Evolutionary conservation across 2,329 filamentous ascomycete genomes (phyloP).

Genomic region (Xenoacremonium recifei): DNA sequence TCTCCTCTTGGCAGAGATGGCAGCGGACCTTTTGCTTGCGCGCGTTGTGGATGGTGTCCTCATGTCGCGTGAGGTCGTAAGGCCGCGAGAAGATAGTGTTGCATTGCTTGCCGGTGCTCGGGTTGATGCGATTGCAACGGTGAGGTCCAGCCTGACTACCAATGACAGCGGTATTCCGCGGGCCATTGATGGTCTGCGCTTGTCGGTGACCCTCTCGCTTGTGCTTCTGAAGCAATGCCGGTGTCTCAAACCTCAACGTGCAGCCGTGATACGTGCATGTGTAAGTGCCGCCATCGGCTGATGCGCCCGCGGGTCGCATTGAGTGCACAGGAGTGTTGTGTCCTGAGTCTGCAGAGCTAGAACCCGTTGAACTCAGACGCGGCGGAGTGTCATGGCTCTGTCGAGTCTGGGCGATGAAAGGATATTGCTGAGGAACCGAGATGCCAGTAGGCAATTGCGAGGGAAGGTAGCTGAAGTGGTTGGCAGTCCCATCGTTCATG

Average conservation of each 20-base stretch:
- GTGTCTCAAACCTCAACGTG: constrained; percentile 82
- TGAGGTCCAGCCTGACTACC: constrained; percentile 93
- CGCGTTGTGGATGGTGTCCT: constrained; percentile 95
- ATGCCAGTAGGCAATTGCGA: constrained; percentile 38
- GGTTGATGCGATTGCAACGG: constrained; percentile 89
- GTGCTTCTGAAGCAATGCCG: constrained; percentile 85
- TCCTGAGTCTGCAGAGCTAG: constrained; percentile 33
- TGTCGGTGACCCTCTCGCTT: constrained; percentile 91
- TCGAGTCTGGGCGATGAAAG: constrained; percentile 42
- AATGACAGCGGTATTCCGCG: constrained; percentile 51
- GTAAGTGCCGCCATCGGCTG: constrained; percentile 83
- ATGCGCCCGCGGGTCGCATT: constrained; percentile 59
- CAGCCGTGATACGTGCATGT: constrained; percentile 96
- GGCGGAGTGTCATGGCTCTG: constrained; percentile 34
- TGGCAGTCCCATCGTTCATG: constrained; percentile 12
- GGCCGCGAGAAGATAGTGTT: constrained; percentile 92
- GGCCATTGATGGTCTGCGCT: constrained; percentile 46
- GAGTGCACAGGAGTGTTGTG: constrained; percentile 33
- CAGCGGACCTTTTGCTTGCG: constrained; percentile 94
- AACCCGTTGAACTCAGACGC: constrained; percentile 43
- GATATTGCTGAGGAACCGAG: constrained; percentile 50
- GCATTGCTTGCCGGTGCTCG: constrained; percentile 91
- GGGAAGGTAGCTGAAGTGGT: constrained; percentile 30
- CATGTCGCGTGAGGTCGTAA: constrained; percentile 94
- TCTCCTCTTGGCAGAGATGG: constrained; percentile 89